These are phyloP conservation scores for Fraxinus greggii DNA, from an alignment of 305 asterid species.

Conservation along the genomic window DNA sequence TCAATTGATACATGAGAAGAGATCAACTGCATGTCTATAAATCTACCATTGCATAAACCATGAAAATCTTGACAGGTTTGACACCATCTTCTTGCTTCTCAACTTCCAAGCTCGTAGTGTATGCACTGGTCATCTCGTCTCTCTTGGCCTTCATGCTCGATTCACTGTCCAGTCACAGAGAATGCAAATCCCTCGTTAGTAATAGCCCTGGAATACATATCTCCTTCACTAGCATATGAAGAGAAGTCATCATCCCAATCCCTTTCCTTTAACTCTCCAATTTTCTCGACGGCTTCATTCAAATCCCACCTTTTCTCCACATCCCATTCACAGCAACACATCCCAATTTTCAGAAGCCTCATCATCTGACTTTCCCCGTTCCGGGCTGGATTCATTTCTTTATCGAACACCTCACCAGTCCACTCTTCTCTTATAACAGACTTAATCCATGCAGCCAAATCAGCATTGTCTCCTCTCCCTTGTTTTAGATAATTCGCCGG, in stretches of 20 bases:
- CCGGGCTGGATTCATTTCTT: conserved; percentile 28
- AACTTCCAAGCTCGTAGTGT: not conserved
- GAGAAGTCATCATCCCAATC: conserved; percentile 30
- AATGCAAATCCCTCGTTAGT: conserved; percentile 33
- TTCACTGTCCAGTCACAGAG: conserved; percentile 1
- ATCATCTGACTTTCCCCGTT: conserved; percentile 36
- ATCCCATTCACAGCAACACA: conserved; percentile 40
- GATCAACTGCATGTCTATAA: not conserved
- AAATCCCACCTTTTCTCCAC: conserved; percentile 39
- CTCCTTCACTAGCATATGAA: conserved; percentile 30
- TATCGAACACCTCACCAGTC: conserved; percentile 44
- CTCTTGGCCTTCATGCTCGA: not conserved
- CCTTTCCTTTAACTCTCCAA: conserved; percentile 36
- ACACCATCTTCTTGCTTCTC: not conserved
- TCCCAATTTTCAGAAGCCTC: conserved; percentile 39
- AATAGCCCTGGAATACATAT: conserved; percentile 24
- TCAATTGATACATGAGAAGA: not conserved
- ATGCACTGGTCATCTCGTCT: not conserved
- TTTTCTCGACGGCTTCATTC: conserved; percentile 32
- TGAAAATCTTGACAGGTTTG: not conserved
- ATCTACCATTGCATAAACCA: not conserved
- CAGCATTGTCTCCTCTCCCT: conserved; percentile 35
- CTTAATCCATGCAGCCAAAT: conserved; percentile 43
- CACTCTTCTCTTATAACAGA: conserved; percentile 47
- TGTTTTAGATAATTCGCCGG: conserved; percentile 38